phyloP scores from a whole-genome alignment of 352 stramenopile genomes.

The Phytophthora pini region DNA sequence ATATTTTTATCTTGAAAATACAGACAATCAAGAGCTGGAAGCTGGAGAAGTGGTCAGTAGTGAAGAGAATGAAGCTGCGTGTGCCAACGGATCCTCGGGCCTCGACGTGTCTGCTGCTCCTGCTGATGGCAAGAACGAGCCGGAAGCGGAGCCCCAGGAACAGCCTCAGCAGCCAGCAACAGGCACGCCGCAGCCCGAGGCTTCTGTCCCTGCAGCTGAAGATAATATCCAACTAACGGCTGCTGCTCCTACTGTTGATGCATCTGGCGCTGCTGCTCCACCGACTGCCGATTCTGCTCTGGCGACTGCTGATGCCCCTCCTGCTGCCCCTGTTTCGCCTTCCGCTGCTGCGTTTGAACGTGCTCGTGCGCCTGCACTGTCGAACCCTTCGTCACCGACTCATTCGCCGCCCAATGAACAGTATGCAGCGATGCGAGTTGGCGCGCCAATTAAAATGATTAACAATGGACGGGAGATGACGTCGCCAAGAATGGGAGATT shows the following conservation, averaged over 20 bases:
- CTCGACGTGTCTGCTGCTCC: conserved; percentile 28
- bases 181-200: conserved; percentile 27
- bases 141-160: conserved; percentile 20
- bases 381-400: conserved; percentile 26
- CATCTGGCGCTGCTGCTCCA: conserved; percentile 8
- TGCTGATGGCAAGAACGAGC: conserved; percentile 28
- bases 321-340: conserved; percentile 24
- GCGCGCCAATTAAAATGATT: conserved; percentile 25
- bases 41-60: conserved; percentile 69
- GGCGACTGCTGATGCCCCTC: conserved; percentile 6
- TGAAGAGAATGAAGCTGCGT: conserved; percentile 36
- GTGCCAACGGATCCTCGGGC: conserved; percentile 32
- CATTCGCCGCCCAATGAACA: conserved; percentile 31
- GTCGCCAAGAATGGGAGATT: conserved; percentile 29
- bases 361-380: conserved; percentile 31
- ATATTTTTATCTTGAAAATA: not conserved
- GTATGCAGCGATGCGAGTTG: conserved; percentile 35
- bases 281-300: not conserved
- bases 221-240: conserved; percentile 42
- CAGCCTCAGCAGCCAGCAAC: conserved; percentile 19
- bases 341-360: conserved; percentile 34
- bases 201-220: conserved; percentile 24
- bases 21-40: conserved; percentile 63
- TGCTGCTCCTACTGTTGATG: conserved; percentile 19
- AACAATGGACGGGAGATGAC: conserved; percentile 44